phyloP scores from a whole-genome alignment of 805 yeast species.

The Starmerella tilneyi region DNA sequence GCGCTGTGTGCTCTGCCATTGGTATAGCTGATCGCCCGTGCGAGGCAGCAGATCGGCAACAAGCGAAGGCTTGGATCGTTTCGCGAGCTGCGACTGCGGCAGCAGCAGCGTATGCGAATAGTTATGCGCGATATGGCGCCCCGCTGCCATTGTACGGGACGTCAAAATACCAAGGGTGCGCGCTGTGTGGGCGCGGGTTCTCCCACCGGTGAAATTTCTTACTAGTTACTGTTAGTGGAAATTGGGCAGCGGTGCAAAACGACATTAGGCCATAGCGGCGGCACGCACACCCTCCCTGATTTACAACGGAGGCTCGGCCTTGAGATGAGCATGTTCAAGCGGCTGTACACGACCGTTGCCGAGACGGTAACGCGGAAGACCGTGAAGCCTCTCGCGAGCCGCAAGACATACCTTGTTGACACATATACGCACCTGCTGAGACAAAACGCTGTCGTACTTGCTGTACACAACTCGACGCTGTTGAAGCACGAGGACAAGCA shows the following conservation, averaged over 20 bases:
- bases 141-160: conserved; percentile 1
- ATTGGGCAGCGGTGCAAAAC: not conserved
- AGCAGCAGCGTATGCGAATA: conserved; percentile 48
- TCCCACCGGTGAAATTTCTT: conserved; percentile 6
- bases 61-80: conserved; percentile 41
- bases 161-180: too few relatives aligned
- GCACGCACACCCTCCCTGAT: too few relatives aligned
- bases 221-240: not conserved
- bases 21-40: conserved; percentile 51
- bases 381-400: conserved; percentile 43
- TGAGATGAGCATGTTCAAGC: conserved; percentile 1
- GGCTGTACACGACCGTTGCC: conserved; percentile 5
- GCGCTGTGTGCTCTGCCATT: conserved; percentile 42
- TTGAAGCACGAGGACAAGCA: conserved; percentile 55
- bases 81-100: conserved; percentile 62
- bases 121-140: conserved; percentile 22
- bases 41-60: conserved; percentile 41
- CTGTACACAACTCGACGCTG: conserved; percentile 78
- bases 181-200: too few relatives aligned
- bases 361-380: conserved; percentile 30
- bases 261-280: too few relatives aligned
- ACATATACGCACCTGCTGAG: conserved; percentile 63
- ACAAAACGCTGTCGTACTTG: conserved; percentile 56
- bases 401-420: conserved; percentile 82
- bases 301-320: too few relatives aligned